These are phyloP conservation scores for Anthracocystis panici-leucophaei DNA, from an alignment of 1,284 basidiomycete species.

Conservation along the genomic window DNA sequence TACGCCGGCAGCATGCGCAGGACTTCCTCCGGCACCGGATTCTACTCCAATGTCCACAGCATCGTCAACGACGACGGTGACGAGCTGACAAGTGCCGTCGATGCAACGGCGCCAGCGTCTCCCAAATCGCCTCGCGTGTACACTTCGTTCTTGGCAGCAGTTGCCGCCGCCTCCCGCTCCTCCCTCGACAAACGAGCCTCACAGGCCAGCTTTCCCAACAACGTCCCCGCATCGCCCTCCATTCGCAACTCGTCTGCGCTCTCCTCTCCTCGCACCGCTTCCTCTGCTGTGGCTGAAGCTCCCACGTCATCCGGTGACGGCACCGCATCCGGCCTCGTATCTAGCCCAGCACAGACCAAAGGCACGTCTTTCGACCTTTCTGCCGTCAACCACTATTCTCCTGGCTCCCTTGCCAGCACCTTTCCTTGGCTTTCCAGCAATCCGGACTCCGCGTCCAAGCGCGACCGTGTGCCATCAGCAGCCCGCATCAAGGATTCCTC, in stretches of 20 bases:
- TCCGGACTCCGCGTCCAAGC: conserved; percentile 14
- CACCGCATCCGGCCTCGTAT: conserved; percentile 11
- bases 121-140: conserved; percentile 34
- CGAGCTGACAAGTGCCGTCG: conserved; percentile 3
- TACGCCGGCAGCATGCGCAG: conserved; percentile 37
- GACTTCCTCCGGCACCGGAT: conserved; percentile 33
- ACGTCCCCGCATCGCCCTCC: conserved; percentile 25
- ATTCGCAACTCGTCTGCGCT: conserved; percentile 24
- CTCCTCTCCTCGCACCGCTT: conserved; percentile 30
- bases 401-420: conserved; percentile 30
- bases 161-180: conserved; percentile 44
- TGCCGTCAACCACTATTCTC: conserved; percentile 37
- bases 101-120: conserved; percentile 2
- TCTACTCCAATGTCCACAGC: conserved; percentile 40
- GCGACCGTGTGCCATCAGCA: conserved; percentile 11
- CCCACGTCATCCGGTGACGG: conserved; percentile 1
- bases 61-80: conserved; percentile 16
- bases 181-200: conserved; percentile 39
- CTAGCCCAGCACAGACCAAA: conserved; percentile 14
- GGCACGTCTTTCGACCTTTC: conserved; percentile 23
- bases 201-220: conserved; percentile 20
- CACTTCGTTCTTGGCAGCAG: conserved; percentile 42
- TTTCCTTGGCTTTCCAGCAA: conserved; percentile 39
- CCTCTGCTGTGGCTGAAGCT: conserved; percentile 10
- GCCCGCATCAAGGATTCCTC: conserved; percentile 2